These are phyloP conservation scores for Antarctomyces pellizariae DNA, from an alignment of 495 filamentous ascomycete species.

Conservation along the genomic window DNA sequence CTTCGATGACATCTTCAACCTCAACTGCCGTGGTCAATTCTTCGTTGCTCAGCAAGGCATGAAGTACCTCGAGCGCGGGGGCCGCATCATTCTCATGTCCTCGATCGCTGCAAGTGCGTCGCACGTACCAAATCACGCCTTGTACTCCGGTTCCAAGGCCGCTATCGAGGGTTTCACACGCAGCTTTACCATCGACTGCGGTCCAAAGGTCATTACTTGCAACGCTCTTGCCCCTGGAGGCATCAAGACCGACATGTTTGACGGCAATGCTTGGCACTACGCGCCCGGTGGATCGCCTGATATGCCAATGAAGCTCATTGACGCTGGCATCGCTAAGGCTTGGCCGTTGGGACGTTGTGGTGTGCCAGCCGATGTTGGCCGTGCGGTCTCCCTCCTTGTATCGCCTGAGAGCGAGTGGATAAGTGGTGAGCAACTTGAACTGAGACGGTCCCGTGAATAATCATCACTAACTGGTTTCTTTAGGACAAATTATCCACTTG, in stretches of 20 bases:
- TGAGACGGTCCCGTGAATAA: slow-evolving; percentile 1
- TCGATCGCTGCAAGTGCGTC: slow-evolving; percentile 26
- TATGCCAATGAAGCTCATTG: slow-evolving; percentile 19
- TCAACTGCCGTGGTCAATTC: slow-evolving; percentile 62
- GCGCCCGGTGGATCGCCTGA: slow-evolving; percentile 23
- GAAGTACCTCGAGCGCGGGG: slow-evolving; percentile 40
- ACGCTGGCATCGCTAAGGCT: slow-evolving; percentile 17
- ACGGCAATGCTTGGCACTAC: slow-evolving; percentile 41
- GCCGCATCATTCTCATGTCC: slow-evolving; percentile 41
- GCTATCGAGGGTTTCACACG: slow-evolving; percentile 61
- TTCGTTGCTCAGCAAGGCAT: slow-evolving; percentile 61
- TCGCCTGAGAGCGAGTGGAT: slow-evolving; percentile 35
- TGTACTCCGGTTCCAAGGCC: slow-evolving; percentile 59
- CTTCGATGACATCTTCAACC: slow-evolving; percentile 51
- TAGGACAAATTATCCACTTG: too few species aligned
- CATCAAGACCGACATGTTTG: slow-evolving; percentile 62
- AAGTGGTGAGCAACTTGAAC: slow-evolving; percentile 23
- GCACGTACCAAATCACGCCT: slow-evolving; percentile 44
- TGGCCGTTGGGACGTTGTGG: slow-evolving; percentile 29
- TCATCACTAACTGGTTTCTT: too few species aligned
- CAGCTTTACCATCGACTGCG: slow-evolving; percentile 48
- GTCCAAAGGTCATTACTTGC: slow-evolving; percentile 47
- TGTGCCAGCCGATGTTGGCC: slow-evolving; percentile 28
- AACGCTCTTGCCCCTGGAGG: slow-evolving; percentile 54
- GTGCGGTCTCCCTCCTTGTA: slow-evolving; percentile 19